These are phyloP conservation scores for Rhynchospora breviuscula DNA, from an alignment of 176 grass and related monocot species.

Conservation along the genomic window DNA sequence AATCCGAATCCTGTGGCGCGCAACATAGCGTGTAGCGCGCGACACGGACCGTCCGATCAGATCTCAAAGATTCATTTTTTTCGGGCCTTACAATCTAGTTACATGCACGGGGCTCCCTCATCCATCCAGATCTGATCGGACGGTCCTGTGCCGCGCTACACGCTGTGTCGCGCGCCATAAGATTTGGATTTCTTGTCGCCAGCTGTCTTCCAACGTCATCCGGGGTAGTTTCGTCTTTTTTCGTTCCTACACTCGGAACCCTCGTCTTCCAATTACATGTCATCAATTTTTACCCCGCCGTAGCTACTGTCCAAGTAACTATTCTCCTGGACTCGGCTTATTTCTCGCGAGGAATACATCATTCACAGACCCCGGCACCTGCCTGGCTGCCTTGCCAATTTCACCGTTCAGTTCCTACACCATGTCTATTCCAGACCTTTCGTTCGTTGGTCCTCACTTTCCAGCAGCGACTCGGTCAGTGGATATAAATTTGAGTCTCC, in stretches of 20 bases:
- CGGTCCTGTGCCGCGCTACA: no score
- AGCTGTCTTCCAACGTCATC: conserved; percentile 2
- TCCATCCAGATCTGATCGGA: no score
- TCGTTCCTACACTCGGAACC: background rate
- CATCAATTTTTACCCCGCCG: background rate
- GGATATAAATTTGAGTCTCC: background rate
- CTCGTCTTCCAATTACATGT: background rate
- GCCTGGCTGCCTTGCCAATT: background rate
- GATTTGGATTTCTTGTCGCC: background rate
- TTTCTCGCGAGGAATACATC: no score
- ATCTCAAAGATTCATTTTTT: no score
- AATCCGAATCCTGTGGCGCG: no score
- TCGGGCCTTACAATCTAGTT: no score
- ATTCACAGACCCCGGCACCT: background rate
- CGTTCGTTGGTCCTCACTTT: background rate
- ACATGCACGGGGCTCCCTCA: no score
- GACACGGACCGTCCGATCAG: no score
- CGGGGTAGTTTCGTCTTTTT: conserved; percentile 14
- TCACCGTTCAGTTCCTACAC: background rate
- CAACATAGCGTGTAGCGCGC: no score
- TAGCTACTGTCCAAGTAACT: background rate
- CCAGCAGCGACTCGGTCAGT: background rate
- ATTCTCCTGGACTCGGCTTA: background rate
- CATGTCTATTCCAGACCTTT: background rate
- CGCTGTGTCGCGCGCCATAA: no score